Conservation (phyloP, 2,329 filamentous ascomycete species). For the Xylariaceae sp. region DNA sequence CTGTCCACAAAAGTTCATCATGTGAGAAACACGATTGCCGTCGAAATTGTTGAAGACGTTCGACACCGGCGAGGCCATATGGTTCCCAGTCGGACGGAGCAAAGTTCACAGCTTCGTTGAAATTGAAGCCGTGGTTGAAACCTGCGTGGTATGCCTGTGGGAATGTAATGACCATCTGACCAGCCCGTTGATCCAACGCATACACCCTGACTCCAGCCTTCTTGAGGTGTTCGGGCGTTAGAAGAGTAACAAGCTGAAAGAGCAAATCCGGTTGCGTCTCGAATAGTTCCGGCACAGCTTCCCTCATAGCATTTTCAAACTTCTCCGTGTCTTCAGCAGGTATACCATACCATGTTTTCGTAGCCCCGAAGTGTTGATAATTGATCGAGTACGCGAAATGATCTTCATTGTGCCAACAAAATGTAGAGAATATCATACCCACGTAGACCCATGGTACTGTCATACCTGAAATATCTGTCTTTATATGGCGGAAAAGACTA, state of each 20-base stretch:
- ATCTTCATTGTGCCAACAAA: constrained; percentile 99
- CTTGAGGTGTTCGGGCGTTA: constrained; percentile 89
- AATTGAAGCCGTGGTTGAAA: constrained; percentile 98
- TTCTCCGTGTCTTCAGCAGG: constrained; percentile 91
- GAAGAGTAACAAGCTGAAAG: constrained; percentile 94
- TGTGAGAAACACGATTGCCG: constrained; percentile 97
- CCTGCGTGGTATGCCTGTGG: constrained; percentile 97
- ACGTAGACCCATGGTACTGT: constrained; percentile 99
- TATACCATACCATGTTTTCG: constrained; percentile 99
- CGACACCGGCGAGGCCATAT: constrained; percentile 83
- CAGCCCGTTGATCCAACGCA: constrained; percentile 93
- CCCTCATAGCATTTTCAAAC: constrained; percentile 93
- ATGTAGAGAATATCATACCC: constrained; percentile 99
- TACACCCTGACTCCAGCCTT: constrained; percentile 94
- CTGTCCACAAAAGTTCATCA: constrained; percentile 91
- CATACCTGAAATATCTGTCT: constrained; percentile 98
- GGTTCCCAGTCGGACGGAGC: constrained; percentile 95
- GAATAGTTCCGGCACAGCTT: constrained; percentile 94
- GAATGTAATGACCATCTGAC: constrained; percentile 95
- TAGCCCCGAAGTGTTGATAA: constrained; percentile 97
- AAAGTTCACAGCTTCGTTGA: constrained; percentile 99
- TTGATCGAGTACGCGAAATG: constrained; percentile 98
- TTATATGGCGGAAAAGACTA: constrained; percentile 95
- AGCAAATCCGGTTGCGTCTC: constrained; percentile 95
- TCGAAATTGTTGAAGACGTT: constrained; percentile 83